Evolutionary conservation across 257 asterid genomes (phyloP), one percentile per base, ranked within the genome.

Genomic region (Ajuga chamaepitys): DNA sequence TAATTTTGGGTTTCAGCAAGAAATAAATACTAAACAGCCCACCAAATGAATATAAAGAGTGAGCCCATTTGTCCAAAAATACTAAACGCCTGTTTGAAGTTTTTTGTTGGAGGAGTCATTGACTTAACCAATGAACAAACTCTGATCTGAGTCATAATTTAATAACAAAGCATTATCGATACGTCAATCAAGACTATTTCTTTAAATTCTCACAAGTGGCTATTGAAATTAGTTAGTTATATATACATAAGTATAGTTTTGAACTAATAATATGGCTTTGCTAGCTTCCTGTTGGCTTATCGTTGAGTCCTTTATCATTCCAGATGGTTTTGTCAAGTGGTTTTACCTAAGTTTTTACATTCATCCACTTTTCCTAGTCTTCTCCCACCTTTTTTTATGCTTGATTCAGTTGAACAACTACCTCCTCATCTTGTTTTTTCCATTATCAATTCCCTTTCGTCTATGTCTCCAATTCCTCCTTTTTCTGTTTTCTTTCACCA

Each of bases 201-300:
- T 2, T 28, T 2, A 28, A 28, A 2, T 5, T 4, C 0, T 4
- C 37, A 30, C 37, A 30, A 30, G 37, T 30, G 37, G n/a, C n/a
- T n/a, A n/a, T n/a, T n/a, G n/a, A 62, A n/a, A 61, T 44, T 68
- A 62, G 13, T 54, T 38, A 57, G 22, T 22, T 13, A 44, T 44
- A 70, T n/a, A 11, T 5, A 30, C 8, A 50, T 16, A 13, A 24
- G 42, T 6, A 0, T 1, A 14, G 16, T 62, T 11, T 32, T 42
- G 42, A 62, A 47, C 14, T 51, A 53, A 26, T 9, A 41, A 48
- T 46, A 68, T 82, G 88, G 74, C 77, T 58, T 51, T 62, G 66
- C 66, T 85, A 5, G 73, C 77, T 42, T 72, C 72, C n/a, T 84
- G 80, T 66, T 84, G 95, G 95, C 47, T 86, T 47, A 47, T 86